Evolutionary conservation across 2,329 filamentous ascomycete species (phyloP).

Genomic region (Hypomyces rosellus): DNA sequence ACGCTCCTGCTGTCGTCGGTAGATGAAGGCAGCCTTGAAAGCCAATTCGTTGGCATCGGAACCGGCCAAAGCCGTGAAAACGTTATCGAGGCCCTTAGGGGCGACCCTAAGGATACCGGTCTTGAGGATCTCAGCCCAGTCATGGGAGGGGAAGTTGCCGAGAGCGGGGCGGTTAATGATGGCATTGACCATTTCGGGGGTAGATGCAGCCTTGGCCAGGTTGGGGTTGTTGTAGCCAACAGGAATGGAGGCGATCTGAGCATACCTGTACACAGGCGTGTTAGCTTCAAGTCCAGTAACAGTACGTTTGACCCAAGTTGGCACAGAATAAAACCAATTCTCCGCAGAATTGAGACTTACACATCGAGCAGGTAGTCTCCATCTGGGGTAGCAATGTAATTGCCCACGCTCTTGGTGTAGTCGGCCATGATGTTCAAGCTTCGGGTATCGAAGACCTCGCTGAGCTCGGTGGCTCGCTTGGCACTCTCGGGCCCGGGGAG

Average conservation of each 20-base stretch:
- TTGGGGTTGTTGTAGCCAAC: constrained; percentile 87
- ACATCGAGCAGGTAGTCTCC: constrained; percentile 69
- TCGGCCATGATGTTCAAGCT: constrained; percentile 79
- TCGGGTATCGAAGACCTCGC: constrained; percentile 77
- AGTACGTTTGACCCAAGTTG: no score
- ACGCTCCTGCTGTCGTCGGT: constrained; percentile 72
- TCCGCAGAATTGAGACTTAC: constrained; percentile 33
- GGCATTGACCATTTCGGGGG: constrained; percentile 70
- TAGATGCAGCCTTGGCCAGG: constrained; percentile 62
- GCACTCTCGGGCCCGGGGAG: constrained; percentile 74
- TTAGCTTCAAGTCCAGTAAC: neutral
- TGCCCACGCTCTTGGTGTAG: constrained; percentile 68
- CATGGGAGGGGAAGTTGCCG: constrained; percentile 82
- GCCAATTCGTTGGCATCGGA: constrained; percentile 92
- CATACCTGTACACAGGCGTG: constrained; percentile 50
- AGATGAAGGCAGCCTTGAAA: constrained; percentile 96
- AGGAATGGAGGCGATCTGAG: constrained; percentile 89
- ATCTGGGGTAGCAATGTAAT: constrained; percentile 71
- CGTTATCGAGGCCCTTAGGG: constrained; percentile 76
- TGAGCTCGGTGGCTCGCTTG: constrained; percentile 61
- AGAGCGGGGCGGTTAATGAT: constrained; percentile 85
- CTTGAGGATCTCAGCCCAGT: constrained; percentile 76
- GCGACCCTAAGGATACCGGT: constrained; percentile 76
- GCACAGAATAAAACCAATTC: neutral
- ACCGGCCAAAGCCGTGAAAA: constrained; percentile 84